phyloP scores from a whole-genome alignment of 1,139 yeast species.

The Nematodospora anomalae region DNA sequence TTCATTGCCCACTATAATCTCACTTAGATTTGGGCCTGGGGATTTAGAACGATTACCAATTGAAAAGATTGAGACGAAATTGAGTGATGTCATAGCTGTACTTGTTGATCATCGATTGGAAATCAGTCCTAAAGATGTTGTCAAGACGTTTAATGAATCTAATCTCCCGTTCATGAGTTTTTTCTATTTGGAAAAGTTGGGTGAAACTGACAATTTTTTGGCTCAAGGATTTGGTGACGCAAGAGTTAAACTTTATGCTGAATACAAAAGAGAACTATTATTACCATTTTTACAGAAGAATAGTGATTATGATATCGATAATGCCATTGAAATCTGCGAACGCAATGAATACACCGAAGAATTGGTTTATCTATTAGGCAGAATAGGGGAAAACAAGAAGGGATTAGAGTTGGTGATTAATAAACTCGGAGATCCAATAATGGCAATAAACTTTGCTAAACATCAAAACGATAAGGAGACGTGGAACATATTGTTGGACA shows the following conservation, averaged over 20 bases:
- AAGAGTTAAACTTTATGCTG: conserved; percentile 62
- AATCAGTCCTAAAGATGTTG: conserved; percentile 51
- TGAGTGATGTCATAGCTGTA: conserved; percentile 51
- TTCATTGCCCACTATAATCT: conserved; percentile 53
- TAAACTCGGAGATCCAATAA: conserved; percentile 71
- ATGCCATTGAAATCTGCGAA: conserved; percentile 67
- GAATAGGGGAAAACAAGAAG: conserved; percentile 74
- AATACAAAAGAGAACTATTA: conserved; percentile 54
- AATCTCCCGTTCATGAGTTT: conserved; percentile 57
- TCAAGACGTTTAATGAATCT: conserved; percentile 45
- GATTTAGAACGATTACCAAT: conserved; percentile 39
- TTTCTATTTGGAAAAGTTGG: conserved; percentile 57
- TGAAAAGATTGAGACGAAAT: conserved; percentile 35
- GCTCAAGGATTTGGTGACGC: conserved; percentile 63
- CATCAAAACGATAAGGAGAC: conserved; percentile 70
- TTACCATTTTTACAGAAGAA: conserved; percentile 47
- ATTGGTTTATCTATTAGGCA: conserved; percentile 77
- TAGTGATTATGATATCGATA: conserved; percentile 64
- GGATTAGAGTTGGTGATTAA: conserved; percentile 79
- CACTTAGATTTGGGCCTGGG: conserved; percentile 39
- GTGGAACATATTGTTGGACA: conserved; percentile 74
- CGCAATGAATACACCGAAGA: conserved; percentile 56
- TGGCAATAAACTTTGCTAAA: conserved; percentile 81
- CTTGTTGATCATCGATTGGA: conserved; percentile 69
- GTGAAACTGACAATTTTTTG: conserved; percentile 52